Base-by-base conservation (phyloP, 2,329 filamentous ascomycete species). In the Emmonsiellopsis sp. region DNA sequence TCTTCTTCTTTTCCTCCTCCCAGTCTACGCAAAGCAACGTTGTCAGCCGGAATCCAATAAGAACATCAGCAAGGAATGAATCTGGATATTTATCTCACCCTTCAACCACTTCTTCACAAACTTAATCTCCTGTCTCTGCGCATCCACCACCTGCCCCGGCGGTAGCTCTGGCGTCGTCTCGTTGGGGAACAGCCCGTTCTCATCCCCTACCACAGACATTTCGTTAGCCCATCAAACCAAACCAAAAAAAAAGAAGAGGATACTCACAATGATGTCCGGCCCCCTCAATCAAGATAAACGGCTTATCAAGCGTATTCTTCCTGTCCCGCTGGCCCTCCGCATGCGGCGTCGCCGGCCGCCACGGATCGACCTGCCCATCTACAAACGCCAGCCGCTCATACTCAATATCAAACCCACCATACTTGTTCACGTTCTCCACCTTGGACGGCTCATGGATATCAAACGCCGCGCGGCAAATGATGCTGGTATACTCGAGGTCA, bases 191-290 rank as follows among this genome's bases (percentile, higher is more conserved):
- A 78, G 61, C 40, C 75, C 75, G 51, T 77, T 76, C 61, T 76
- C 73, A 57, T 78, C 75, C 75, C 74, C 62, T 64, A 43, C 6
- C 20, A 43, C 6, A 34, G 43, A 38, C 34, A 11, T 34, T 13
- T 20, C 79, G 26, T 13, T 35, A 15, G 15, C 11, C 38, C 13
- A 13, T 31, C 26, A 43, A 42, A 7, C 26, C 5, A 7, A 16
- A 20, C 9, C 32, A 11, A 8, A 2, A 67, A 49, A 84, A 81
- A 52, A 58, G 26, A 15, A 16, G 67, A 48, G 81, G 16, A 31
- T 86, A 84, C 59, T 88, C 86, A 85, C 86, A 93, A 65, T 92
- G 87, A 67, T 94, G 89, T 16, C 91, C 86, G 0, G 81, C 87
- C n/a, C 79, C 79, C 3, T 77, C 72, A 45, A 94, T 89, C 45